Percentiles rank a stretch among this genome's conserved stretches.
Evolutionary conservation across 2,329 filamentous ascomycete species (phyloP).

Genomic region (Colletotrichum sp.): DNA sequence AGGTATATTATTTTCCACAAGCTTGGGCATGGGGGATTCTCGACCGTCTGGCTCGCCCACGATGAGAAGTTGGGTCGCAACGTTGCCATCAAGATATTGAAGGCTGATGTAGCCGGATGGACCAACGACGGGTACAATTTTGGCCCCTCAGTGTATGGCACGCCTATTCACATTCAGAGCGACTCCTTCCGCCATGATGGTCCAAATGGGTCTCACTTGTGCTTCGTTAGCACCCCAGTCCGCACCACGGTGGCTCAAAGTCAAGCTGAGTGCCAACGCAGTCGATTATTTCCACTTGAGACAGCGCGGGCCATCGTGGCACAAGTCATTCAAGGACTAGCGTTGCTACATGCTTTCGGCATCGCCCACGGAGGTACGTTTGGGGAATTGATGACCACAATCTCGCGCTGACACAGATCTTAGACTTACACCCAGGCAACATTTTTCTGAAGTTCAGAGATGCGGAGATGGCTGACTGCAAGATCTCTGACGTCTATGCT

Average conservation of each 20-base stretch:
- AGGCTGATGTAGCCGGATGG: background rate
- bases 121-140: background rate
- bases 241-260: background rate
- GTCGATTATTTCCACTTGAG: background rate
- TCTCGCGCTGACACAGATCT: background rate
- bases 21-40: background rate
- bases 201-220: background rate
- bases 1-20: background rate
- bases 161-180: background rate
- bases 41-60: background rate
- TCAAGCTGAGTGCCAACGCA: background rate
- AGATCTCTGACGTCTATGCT: background rate
- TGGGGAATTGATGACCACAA: background rate
- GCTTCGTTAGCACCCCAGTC: background rate
- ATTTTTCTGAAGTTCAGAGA: background rate
- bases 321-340: background rate
- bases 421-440: background rate
- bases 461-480: background rate
- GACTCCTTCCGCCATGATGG: background rate
- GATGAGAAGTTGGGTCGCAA: background rate
- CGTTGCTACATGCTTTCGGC: fast-evolving
- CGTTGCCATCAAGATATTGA: background rate
- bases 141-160: background rate
- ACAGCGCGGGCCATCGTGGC: background rate
- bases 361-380: background rate